These are phyloP conservation scores for Paradendryphiella salina DNA, from an alignment of 2,329 filamentous ascomycete species.

Conservation along the genomic window DNA sequence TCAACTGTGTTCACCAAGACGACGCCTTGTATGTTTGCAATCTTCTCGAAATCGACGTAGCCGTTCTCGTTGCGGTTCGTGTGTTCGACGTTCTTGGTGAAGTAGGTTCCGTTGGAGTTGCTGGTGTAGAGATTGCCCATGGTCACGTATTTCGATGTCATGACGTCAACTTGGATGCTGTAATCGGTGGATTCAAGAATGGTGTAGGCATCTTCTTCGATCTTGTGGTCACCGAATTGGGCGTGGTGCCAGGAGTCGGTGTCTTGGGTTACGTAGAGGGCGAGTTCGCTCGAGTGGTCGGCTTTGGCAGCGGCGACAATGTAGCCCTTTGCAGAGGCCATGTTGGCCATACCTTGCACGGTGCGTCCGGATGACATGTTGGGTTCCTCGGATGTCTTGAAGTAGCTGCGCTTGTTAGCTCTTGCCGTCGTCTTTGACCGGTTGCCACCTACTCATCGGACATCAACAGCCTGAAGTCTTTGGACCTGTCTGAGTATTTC, in stretches of 20 bases:
- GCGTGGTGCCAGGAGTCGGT: constrained; percentile 86
- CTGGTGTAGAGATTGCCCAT: constrained; percentile 93
- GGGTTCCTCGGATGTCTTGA: constrained; percentile 70
- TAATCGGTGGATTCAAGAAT: constrained; percentile 96
- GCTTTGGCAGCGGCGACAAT: constrained; percentile 82
- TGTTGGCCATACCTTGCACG: constrained; percentile 76
- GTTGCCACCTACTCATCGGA: constrained; percentile 64
- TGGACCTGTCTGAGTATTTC: constrained; percentile 68
- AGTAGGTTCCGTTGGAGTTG: constrained; percentile 96
- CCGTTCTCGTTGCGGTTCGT: constrained; percentile 80
- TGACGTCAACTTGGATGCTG: constrained; percentile 94
- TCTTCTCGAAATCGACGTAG: constrained; percentile 92
- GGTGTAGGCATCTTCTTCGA: constrained; percentile 85
- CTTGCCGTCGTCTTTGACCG: not conserved
- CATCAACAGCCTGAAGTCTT: constrained; percentile 76
- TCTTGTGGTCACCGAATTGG: constrained; percentile 82
- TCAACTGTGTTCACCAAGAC: constrained; percentile 87
- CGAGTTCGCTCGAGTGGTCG: constrained; percentile 82
- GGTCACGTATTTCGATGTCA: constrained; percentile 66
- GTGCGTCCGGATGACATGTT: constrained; percentile 73
- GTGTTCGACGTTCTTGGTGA: constrained; percentile 86
- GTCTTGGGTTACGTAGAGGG: constrained; percentile 85
- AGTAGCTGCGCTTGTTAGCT: constrained; percentile 58
- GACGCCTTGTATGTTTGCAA: constrained; percentile 87
- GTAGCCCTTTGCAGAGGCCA: constrained; percentile 84